A percentile compares a stretch with the other conserved stretches of the same genome.
Evolutionary conservation across 164 flowering plant species (phyloP).

Genomic region (Magnolia officinalis): DNA sequence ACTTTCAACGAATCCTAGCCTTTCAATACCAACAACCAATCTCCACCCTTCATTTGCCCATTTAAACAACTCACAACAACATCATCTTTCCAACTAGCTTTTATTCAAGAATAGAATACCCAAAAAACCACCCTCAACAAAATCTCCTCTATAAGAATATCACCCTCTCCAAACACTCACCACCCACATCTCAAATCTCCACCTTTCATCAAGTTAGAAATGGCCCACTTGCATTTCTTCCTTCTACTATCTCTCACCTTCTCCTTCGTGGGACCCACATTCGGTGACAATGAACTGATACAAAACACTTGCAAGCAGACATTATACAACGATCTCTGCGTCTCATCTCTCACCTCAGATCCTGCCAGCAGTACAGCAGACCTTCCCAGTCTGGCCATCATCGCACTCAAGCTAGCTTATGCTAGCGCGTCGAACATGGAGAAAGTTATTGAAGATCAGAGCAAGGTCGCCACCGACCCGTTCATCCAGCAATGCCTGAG

Average conservation of each 20-base stretch:
- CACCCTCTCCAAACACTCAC: not conserved
- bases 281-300: not conserved
- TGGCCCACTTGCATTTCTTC: slow-evolving; percentile 4
- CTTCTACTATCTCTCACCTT: slow-evolving; percentile 5
- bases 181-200: not conserved
- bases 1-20: too few species aligned
- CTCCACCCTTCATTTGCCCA: too few species aligned
- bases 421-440: not conserved
- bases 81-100: not conserved
- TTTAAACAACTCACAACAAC: too few species aligned
- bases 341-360: not conserved
- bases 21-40: too few species aligned
- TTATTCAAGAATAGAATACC: not conserved
- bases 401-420: not conserved
- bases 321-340: not conserved
- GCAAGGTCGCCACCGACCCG: not conserved
- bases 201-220: not conserved
- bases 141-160: not conserved
- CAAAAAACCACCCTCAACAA: not conserved
- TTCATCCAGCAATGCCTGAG: not conserved
- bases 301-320: slow-evolving; percentile 5
- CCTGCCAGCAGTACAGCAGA: not conserved
- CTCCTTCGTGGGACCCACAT: not conserved
- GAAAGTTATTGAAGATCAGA: not conserved
- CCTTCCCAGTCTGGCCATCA: not conserved